Conservation (phyloP, 1,284 basidiomycete species). For the Sporisorium graminicola region DNA sequence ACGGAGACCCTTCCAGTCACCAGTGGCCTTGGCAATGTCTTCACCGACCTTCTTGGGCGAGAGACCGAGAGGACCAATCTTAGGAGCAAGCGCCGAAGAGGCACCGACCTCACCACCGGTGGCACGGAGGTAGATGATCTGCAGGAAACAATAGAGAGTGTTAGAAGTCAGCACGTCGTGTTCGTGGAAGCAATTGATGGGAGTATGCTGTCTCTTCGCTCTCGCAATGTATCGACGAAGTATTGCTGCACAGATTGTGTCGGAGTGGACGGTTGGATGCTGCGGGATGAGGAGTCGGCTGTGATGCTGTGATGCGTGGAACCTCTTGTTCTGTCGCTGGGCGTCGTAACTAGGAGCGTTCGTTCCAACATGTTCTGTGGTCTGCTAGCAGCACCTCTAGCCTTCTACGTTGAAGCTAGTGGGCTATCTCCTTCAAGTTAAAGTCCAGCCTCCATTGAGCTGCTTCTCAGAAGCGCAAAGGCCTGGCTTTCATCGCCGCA, state of each 20-base stretch:
- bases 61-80: slow-evolving; percentile 99
- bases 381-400: neutral
- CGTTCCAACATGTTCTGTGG: neutral
- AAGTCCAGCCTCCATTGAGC: neutral
- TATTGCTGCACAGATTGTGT: slow-evolving; percentile 16
- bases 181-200: neutral
- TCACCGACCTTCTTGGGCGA: slow-evolving; percentile 99
- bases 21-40: slow-evolving; percentile 99
- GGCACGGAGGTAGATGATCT: slow-evolving; percentile 97
- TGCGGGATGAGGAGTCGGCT: neutral
- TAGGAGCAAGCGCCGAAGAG: slow-evolving; percentile 97
- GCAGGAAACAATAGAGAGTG: slow-evolving; percentile 43
- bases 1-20: slow-evolving; percentile 99
- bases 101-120: slow-evolving; percentile 99
- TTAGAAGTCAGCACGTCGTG: slow-evolving; percentile 31
- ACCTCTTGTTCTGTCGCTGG: neutral
- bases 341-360: no score
- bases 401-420: neutral
- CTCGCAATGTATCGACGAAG: slow-evolving; percentile 7
- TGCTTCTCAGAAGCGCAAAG: neutral
- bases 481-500: neutral
- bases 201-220: neutral
- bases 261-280: neutral
- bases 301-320: neutral
- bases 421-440: neutral